Evolutionary conservation across 805 yeast species (phyloP).

Genomic region (Saccharomycopsis sp.): DNA sequence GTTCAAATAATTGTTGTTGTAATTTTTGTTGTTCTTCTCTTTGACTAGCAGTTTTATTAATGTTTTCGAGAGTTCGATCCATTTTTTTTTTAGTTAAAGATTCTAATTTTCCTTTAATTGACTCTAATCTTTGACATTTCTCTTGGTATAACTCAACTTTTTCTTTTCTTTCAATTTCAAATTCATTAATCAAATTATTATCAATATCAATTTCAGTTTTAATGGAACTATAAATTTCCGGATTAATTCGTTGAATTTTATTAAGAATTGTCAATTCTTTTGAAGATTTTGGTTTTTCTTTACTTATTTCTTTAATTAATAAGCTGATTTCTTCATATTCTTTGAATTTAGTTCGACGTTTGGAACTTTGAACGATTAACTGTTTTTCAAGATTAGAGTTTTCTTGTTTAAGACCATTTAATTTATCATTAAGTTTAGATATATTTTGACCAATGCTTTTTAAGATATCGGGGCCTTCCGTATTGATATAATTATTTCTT

Average conservation of each 20-base stretch:
- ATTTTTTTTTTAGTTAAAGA: constrained; percentile 5
- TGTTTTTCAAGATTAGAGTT: constrained; percentile 8
- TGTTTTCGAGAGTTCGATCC: constrained; percentile 5
- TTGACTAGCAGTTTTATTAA: constrained; percentile 8
- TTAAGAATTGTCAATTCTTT: not conserved
- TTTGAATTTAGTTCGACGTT: constrained; percentile 9
- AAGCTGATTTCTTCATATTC: constrained; percentile 7
- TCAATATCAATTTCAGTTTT: constrained; percentile 6
- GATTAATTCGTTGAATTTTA: not conserved
- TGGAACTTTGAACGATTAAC: not conserved
- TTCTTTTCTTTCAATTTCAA: constrained; percentile 8
- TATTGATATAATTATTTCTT: not conserved
- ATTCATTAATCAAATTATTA: not conserved
- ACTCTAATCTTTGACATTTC: constrained; percentile 5
- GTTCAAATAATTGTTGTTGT: constrained; percentile 3
- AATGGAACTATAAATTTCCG: not conserved
- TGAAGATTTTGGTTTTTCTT: not conserved
- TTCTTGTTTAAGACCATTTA: not conserved
- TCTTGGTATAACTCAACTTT: constrained; percentile 9
- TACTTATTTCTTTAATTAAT: not conserved
- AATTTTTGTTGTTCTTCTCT: constrained; percentile 10
- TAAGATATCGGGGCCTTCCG: not conserved
- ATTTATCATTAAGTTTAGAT: not conserved
- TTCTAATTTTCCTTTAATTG: constrained; percentile 3
- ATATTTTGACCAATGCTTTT: constrained; percentile 1